Base-by-base conservation (phyloP, 148 eudicot species). In the Camellia japonica region DNA sequence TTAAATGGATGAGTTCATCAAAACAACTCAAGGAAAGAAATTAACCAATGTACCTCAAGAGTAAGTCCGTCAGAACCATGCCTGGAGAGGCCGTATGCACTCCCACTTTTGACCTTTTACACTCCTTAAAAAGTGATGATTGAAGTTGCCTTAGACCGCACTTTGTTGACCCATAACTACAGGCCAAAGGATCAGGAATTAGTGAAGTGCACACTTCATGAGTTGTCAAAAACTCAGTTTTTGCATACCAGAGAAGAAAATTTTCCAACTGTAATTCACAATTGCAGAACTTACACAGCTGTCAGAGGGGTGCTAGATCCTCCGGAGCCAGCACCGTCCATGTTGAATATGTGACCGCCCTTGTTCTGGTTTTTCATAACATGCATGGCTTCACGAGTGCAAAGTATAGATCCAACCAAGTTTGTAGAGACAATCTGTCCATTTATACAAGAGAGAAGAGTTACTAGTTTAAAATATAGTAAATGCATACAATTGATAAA, bases 261-360 rank as follows among this genome's bases (percentile, higher is more conserved):
- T 58, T 42, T 74, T 52, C 70, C 30, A 54, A 30, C 18, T 46
- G 16, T 13, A 74, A 19, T 46, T 18, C 19, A 41, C 7, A 55
- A 61, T 8, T 59, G 8, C 6, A 67, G 7, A 77, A 68, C 98
- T 89, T 91, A 96, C 99, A 96, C 99, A 56, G 99, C 97, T 54
- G 99, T 96, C 80, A 96, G 83, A 51, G 99, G 99, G 68, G 99
- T 96, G 83, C 99, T 96, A 73, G 99, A 96, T 79, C 99, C 99
- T 77, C 99, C 99, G 14, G 99, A 96, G 54, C 99, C 99, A 38
- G 95, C 95, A 82, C 99, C 99, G 87, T 96, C 99, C 99, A 96
- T 96, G 89, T 96, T 96, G 66, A 96, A 96, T 76, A 96, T 87
- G 84, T 96, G 98, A 74, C 99, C 99, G 0, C 91, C 94, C 44